Base-by-base conservation (phyloP, 148 eudicot species). In the Heliamphora exappendiculata region DNA sequence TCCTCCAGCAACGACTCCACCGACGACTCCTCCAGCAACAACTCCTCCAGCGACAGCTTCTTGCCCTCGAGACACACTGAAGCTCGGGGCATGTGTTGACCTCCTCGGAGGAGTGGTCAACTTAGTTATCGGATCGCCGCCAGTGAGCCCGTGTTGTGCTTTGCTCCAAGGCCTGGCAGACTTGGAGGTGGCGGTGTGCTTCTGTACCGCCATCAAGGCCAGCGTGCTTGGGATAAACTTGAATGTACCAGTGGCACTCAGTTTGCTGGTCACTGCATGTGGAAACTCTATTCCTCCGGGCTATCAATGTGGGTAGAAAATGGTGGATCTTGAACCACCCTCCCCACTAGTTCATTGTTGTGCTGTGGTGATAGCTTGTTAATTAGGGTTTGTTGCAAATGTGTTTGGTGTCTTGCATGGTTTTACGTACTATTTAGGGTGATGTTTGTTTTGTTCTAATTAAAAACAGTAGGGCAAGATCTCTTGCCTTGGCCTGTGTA, bases 121-220 rank as follows among this genome's bases (percentile, higher is more conserved):
- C 42, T 3, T 75, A 13, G 42, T 70, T 8, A 16, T 80, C 10
- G 87, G 87, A 9, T 34, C 55, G 3, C 87, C 85, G 1, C 72
- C 80, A 0, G 79, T 81, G n/a, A 80, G 82, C 55, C 60, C 74
- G n/a, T 85, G 85, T 16, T 85, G 87, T 42, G 44, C 85, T 0
- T 7, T 82, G 63, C 85, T 85, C 10, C 72, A 85, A 29, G 87
- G 85, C 8, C 66, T 82, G 81, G 81, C 77, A 0, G 87, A 85
- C 60, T 70, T 82, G 71, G 87, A 85, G 54, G 83, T 41, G 13
- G 87, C 87, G 7, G 81, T 74, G 47, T 85, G 87, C 67, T 83
- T 85, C n/a, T 85, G 85, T 73, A 85, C 87, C 0, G 83, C 83
- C 53, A 74, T 85, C 17, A 85, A 85, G 79, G 87, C 85, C 31